Base-by-base conservation (phyloP, 2,329 filamentous ascomycete species). In the Basipetospora chlamydospora region DNA sequence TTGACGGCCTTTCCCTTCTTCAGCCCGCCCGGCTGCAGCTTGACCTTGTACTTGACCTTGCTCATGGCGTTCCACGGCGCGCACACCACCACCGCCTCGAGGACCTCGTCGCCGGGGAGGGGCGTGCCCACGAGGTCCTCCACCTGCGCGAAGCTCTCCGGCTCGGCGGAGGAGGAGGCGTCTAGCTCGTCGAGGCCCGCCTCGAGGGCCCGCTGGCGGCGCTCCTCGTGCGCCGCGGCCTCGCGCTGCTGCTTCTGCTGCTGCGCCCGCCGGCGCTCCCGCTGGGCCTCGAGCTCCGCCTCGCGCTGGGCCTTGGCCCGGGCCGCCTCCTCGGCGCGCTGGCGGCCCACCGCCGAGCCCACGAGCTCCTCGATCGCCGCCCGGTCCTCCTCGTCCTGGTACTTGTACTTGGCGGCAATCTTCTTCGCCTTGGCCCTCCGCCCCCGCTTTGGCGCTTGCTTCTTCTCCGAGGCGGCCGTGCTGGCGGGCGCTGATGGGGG, bases 1-100 rank as follows among this genome's bases (percentile, higher is more conserved):
- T 83, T 84, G 33, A 94, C 76, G 0, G 86, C 87, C 54, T 95
- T 96, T 8, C 90, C 88, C 61, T 94, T 94, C 67, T 96, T 98
- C 44, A 79, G 70, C 0, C 76, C 60, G 0, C 90, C 90, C 0
- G 90, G 90, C 58, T 96, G 90, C 47, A 98, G 57, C 63, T 98
- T 98, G 37, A 78, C 83, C 57, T 92, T 92, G 64, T 95, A 96
- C 59, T 95, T 95, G 59, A 80, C 82, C 39, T 71, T 73, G 3
- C 58, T 65, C 45, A 80, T 58, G 2, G 77, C 75, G 17, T 57
- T 60, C 66, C 75, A 80, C 2, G 77, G 77, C 4, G 70, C 77
- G 47, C 77, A 80, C 3, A 80, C 59, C 2, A 73, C 70, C 2
- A 80, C 60, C 0, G 63, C 66, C 46, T 80, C 76, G 7, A 88